These are phyloP conservation scores for Termitomyces sp. DNA, from an alignment of 768 basidiomycete species.

Conservation along the genomic window DNA sequence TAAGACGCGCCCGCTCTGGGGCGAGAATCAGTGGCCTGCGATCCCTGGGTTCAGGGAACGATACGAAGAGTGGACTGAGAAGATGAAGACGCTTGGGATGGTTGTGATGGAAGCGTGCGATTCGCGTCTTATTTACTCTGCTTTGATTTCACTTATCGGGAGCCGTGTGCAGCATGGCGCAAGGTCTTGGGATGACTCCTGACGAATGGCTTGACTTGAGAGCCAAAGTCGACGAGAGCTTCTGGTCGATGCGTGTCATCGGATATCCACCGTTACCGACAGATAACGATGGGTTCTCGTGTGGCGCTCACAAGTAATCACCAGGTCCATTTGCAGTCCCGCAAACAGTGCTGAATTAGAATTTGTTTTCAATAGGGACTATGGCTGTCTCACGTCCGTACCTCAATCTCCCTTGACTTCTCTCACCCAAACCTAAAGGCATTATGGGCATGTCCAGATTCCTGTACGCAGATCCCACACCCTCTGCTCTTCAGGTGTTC, in stretches of 20 bases:
- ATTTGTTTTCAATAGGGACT: conserved; percentile 54
- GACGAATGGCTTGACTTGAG: conserved; percentile 70
- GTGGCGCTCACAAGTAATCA: conserved; percentile 82
- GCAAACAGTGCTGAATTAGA: background rate
- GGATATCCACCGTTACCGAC: conserved; percentile 87
- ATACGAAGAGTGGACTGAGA: conserved; percentile 74
- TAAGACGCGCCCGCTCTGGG: conserved; percentile 70
- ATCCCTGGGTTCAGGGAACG: conserved; percentile 55
- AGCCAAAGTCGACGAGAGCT: conserved; percentile 75
- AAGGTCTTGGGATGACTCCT: conserved; percentile 67
- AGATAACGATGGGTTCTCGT: conserved; percentile 79
- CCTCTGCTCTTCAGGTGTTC: conserved; percentile 80
- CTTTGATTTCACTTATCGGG: background rate
- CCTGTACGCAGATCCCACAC: conserved; percentile 79
- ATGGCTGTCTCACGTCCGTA: conserved; percentile 82
- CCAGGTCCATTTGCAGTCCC: background rate
- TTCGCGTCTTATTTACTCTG: background rate
- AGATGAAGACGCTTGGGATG: conserved; percentile 81
- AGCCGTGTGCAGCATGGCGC: conserved; percentile 60
- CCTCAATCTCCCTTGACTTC: background rate
- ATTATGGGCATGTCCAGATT: conserved; percentile 46
- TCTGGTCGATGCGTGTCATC: conserved; percentile 87
- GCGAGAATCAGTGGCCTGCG: conserved; percentile 84
- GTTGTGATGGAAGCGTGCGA: conserved; percentile 82
- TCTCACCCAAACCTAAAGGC: background rate